Conservation (phyloP, 768 basidiomycete species). For the Gloeophyllum trabeum region DNA sequence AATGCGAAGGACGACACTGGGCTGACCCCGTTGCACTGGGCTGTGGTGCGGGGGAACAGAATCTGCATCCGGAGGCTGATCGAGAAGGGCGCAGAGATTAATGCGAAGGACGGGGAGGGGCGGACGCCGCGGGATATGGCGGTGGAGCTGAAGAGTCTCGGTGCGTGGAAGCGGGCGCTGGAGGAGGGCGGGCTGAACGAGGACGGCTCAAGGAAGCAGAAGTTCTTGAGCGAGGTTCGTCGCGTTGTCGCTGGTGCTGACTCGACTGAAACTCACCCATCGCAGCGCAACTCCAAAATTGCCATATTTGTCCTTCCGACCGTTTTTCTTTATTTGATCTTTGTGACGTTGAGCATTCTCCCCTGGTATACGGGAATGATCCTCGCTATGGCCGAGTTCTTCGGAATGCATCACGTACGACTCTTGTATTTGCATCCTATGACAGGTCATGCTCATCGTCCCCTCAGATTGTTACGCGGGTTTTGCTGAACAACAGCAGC, state of each 20-base stretch:
- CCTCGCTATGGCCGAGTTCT: slow-evolving; percentile 78
- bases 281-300: slow-evolving; percentile 70
- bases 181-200: slow-evolving; percentile 81
- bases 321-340: slow-evolving; percentile 72
- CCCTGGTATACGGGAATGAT: slow-evolving; percentile 88
- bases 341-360: slow-evolving; percentile 69
- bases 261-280: not conserved
- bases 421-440: not conserved
- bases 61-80: slow-evolving; percentile 76
- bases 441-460: slow-evolving; percentile 5
- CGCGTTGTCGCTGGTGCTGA: slow-evolving; percentile 1
- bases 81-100: slow-evolving; percentile 78
- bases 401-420: slow-evolving; percentile 87
- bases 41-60: slow-evolving; percentile 90
- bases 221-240: slow-evolving; percentile 62
- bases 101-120: slow-evolving; percentile 70
- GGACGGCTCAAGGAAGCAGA: slow-evolving; percentile 53
- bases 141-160: slow-evolving; percentile 80
- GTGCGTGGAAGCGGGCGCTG: slow-evolving; percentile 81
- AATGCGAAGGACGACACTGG: slow-evolving; percentile 72
- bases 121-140: slow-evolving; percentile 95
- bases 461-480: slow-evolving; percentile 67
- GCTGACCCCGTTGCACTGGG: slow-evolving; percentile 91
- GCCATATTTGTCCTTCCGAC: slow-evolving; percentile 72
- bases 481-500: slow-evolving; percentile 70